phyloP scores from a whole-genome alignment of 2,329 filamentous ascomycete species.

The Talaromyces sp. region DNA sequence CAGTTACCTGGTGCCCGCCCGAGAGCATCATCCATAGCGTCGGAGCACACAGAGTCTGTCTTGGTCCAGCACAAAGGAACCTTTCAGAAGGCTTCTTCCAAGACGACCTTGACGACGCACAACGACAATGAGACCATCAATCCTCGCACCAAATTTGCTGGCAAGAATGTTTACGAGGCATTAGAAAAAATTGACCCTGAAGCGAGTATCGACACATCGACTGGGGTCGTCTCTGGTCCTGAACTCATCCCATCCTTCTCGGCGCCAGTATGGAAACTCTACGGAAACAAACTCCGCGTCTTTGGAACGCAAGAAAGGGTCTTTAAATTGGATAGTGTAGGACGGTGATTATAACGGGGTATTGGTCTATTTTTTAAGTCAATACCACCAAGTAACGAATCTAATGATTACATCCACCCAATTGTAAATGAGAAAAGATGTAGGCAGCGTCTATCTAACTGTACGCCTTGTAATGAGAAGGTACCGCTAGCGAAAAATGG shows the following conservation, averaged over 20 bases:
- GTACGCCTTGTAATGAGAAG: conserved; percentile 75
- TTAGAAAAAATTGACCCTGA: neutral
- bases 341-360: neutral
- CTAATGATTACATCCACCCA: neutral
- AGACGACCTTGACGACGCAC: neutral
- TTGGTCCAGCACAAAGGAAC: neutral
- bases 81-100: neutral
- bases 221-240: conserved; percentile 26
- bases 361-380: neutral
- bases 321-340: conserved; percentile 27
- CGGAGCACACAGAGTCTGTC: neutral
- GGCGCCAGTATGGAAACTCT: conserved; percentile 54
- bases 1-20: conserved; percentile 42
- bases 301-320: conserved; percentile 58
- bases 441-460: conserved; percentile 97
- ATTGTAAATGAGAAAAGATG: conserved; percentile 43
- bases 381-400: neutral
- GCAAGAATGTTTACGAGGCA: conserved; percentile 30
- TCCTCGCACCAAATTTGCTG: conserved; percentile 24
- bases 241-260: conserved; percentile 52
- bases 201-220: neutral
- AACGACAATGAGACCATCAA: neutral
- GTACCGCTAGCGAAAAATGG: conserved; percentile 99
- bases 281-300: conserved; percentile 58
- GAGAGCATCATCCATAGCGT: conserved; percentile 24